These are phyloP conservation scores for Coemansia sp. DNA, from an alignment of 192 early-diverging fungal genomes.

Conservation along the genomic window DNA sequence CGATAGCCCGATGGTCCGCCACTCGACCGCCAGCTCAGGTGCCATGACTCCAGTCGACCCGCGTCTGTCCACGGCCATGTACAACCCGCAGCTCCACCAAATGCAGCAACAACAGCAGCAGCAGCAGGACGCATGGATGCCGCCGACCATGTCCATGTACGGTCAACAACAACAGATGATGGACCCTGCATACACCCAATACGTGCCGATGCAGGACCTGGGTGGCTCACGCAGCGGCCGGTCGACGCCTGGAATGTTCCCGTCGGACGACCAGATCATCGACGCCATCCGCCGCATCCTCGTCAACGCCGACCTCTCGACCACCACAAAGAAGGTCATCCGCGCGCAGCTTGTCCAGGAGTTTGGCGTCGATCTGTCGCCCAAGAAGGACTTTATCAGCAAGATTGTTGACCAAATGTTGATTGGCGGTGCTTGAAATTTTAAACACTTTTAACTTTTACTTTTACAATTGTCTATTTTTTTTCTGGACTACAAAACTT, in stretches of 20 bases:
- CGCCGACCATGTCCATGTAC: neutral
- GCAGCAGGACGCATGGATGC: neutral
- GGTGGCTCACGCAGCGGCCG: slow-evolving; percentile 22
- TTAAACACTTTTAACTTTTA: neutral
- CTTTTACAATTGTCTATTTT: neutral
- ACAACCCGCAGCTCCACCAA: slow-evolving; percentile 10
- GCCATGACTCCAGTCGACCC: slow-evolving; percentile 17
- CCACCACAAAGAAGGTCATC: slow-evolving; percentile 80
- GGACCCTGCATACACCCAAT: slow-evolving; percentile 1
- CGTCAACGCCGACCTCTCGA: slow-evolving; percentile 63
- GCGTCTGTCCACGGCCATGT: slow-evolving; percentile 38
- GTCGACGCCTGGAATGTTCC: slow-evolving; percentile 8
- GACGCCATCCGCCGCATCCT: slow-evolving; percentile 68
- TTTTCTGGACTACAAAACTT: too few species aligned
- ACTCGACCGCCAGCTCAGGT: slow-evolving; percentile 7
- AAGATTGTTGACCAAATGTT: slow-evolving; percentile 52
- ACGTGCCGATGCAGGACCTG: slow-evolving; percentile 18
- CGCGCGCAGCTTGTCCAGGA: slow-evolving; percentile 63
- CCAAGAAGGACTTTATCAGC: slow-evolving; percentile 71
- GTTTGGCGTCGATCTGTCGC: slow-evolving; percentile 65
- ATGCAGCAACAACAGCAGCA: slow-evolving; percentile 12
- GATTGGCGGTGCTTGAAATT: slow-evolving; percentile 4
- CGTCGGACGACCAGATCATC: slow-evolving; percentile 64
- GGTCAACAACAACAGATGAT: neutral
- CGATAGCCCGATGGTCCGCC: slow-evolving; percentile 5